phyloP scores from a whole-genome alignment of 805 yeast species.

The Metschnikowia cubensis region DNA sequence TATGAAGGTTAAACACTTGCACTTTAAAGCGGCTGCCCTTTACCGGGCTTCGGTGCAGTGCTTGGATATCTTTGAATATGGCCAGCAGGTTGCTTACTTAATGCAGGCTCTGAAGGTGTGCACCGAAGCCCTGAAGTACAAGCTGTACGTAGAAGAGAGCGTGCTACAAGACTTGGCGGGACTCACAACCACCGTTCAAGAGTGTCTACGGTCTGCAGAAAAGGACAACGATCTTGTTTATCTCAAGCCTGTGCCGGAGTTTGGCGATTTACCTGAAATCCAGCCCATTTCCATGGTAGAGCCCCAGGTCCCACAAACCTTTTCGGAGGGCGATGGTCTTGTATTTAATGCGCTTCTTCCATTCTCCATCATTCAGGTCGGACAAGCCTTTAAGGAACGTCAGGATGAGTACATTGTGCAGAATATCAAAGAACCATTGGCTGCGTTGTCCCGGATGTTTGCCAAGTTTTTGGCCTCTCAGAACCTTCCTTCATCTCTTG shows the following conservation, averaged over 20 bases:
- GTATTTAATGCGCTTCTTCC: slow-evolving; percentile 68
- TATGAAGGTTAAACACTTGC: slow-evolving; percentile 52
- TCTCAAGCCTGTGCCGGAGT: slow-evolving; percentile 57
- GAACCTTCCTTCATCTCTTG: slow-evolving; percentile 60
- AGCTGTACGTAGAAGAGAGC: slow-evolving; percentile 38
- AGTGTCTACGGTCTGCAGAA: slow-evolving; percentile 52
- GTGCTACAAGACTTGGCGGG: slow-evolving; percentile 53
- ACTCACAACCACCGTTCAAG: slow-evolving; percentile 42
- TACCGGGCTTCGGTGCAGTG: slow-evolving; percentile 55
- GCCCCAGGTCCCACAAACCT: slow-evolving; percentile 29
- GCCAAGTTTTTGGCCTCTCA: slow-evolving; percentile 42
- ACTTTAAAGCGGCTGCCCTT: slow-evolving; percentile 69
- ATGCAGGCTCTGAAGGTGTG: slow-evolving; percentile 39
- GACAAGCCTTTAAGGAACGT: slow-evolving; percentile 66
- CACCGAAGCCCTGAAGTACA: slow-evolving; percentile 32
- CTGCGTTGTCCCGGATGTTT: slow-evolving; percentile 43
- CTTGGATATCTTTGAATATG: slow-evolving; percentile 52
- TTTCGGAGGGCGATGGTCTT: not conserved
- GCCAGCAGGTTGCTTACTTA: slow-evolving; percentile 65
- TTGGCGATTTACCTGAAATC: slow-evolving; percentile 37
- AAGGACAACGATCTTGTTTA: slow-evolving; percentile 81
- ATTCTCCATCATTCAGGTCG: slow-evolving; percentile 56
- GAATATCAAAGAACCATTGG: slow-evolving; percentile 43
- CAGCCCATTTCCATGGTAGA: slow-evolving; percentile 56
- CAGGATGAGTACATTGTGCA: slow-evolving; percentile 51